A percentile compares a stretch with the other conserved stretches of the same genome.
These are phyloP conservation scores for Ganoderma leucocontextum DNA, from an alignment of 1,284 basidiomycete species.

Conservation along the genomic window DNA sequence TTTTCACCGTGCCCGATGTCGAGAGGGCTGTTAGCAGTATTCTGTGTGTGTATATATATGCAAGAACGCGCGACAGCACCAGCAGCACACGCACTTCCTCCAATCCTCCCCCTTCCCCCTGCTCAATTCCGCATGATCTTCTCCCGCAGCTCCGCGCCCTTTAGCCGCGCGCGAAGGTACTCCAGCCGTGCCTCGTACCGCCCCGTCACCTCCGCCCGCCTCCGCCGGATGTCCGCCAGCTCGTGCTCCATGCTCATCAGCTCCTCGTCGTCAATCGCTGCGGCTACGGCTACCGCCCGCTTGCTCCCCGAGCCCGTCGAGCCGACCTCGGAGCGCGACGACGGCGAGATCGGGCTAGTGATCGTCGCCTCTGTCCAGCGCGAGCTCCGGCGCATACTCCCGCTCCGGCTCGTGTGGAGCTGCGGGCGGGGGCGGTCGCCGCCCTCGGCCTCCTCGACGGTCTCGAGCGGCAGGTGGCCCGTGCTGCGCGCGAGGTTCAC, in stretches of 20 bases:
- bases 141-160: conserved; percentile 78
- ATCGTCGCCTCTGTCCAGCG: conserved; percentile 22
- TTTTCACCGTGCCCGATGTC: conserved; percentile 12
- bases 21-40: conserved; percentile 4
- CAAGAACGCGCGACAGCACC: conserved; percentile 15
- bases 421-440: conserved; percentile 16
- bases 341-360: conserved; percentile 23
- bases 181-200: conserved; percentile 74
- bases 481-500: conserved; percentile 54
- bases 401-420: conserved; percentile 17
- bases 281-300: conserved; percentile 7
- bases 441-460: conserved; percentile 57
- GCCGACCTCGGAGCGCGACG: conserved; percentile 30
- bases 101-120: not conserved
- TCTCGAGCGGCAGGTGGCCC: conserved; percentile 56
- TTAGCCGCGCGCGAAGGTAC: conserved; percentile 73
- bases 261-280: conserved; percentile 38
- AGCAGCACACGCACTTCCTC: conserved; percentile 11
- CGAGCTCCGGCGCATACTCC: conserved; percentile 22
- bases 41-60: conserved; percentile 1
- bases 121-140: conserved; percentile 58
- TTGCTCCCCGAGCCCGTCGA: conserved; percentile 26
- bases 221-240: conserved; percentile 67
- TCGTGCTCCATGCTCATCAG: conserved; percentile 54
- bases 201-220: conserved; percentile 67